Conservation (phyloP, 805 yeast genomes). For the Saccharomycopsis javanensis region DNA sequence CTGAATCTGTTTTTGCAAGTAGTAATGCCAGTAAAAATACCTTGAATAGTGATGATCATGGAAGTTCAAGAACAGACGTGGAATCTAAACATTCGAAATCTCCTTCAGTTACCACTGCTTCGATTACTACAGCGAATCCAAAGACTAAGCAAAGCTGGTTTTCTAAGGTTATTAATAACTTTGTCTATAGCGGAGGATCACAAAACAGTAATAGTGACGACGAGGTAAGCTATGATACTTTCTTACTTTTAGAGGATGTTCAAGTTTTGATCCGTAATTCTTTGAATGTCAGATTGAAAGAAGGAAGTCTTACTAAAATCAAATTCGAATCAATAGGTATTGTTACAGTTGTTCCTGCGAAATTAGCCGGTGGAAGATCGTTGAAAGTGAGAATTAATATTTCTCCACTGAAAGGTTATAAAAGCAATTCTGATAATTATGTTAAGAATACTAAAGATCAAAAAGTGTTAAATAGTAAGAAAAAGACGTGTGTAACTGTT, state of each 20-base stretch:
- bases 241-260: constrained; percentile 17
- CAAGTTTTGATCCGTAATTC: constrained; percentile 29
- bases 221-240: constrained; percentile 18
- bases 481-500: constrained; percentile 33
- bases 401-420: constrained; percentile 18
- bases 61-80: not conserved
- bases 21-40: not conserved
- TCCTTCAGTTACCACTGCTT: constrained; percentile 14
- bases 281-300: constrained; percentile 37
- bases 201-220: constrained; percentile 17
- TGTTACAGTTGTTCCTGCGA: constrained; percentile 39
- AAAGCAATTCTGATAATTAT: not conserved
- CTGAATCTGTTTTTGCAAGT: constrained; percentile 1
- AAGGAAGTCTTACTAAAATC: constrained; percentile 38
- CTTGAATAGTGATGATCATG: not conserved
- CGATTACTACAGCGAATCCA: constrained; percentile 14
- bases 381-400: constrained; percentile 38
- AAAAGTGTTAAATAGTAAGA: constrained; percentile 25
- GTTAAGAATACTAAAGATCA: constrained; percentile 1
- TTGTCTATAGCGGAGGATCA: constrained; percentile 18
- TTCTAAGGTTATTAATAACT: constrained; percentile 29
- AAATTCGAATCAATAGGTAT: constrained; percentile 36
- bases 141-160: constrained; percentile 28
- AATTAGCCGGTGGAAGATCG: constrained; percentile 36
- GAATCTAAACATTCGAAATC: constrained; percentile 15